Percentiles rank a stretch among this genome's conserved stretches.
These are phyloP conservation scores for Acer yangbiense DNA, from an alignment of 345 rosid species.

Conservation along the genomic window DNA sequence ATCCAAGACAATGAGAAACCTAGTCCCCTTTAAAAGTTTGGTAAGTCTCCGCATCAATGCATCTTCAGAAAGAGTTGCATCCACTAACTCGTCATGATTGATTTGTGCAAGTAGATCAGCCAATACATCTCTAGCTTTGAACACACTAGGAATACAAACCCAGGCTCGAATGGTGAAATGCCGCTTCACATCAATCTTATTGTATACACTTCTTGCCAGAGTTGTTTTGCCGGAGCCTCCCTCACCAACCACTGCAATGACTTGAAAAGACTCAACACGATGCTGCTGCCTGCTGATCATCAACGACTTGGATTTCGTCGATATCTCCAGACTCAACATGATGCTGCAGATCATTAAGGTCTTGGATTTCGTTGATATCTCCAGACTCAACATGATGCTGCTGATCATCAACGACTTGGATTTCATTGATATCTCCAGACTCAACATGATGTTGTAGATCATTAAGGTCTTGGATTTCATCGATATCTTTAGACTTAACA, in stretches of 20 bases:
- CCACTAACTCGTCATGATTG: conserved; percentile 12
- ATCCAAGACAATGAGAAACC: conserved; percentile 22
- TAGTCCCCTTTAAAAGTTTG: conserved; percentile 14
- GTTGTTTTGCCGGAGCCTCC: conserved; percentile 40
- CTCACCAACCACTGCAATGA: conserved; percentile 30
- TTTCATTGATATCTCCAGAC: too few relatives aligned
- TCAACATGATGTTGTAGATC: too few relatives aligned
- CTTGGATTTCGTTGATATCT: too few relatives aligned
- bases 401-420: too few relatives aligned
- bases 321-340: too few relatives aligned
- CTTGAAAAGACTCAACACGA: too few relatives aligned
- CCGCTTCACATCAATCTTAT: conserved; percentile 12
- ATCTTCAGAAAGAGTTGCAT: background rate
- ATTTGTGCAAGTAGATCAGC: conserved; percentile 21
- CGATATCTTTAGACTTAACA: too few relatives aligned
- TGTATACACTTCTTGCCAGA: conserved; percentile 19
- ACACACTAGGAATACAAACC: conserved; percentile 21
- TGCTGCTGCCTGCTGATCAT: too few relatives aligned
- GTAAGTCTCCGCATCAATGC: conserved; percentile 10
- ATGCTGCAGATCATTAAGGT: too few relatives aligned
- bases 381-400: too few relatives aligned
- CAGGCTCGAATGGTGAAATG: conserved; percentile 29
- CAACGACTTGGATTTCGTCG: too few relatives aligned
- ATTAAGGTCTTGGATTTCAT: too few relatives aligned
- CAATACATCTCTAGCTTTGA: conserved; percentile 21